Percentiles rank a stretch among this genome's conserved stretches.
phyloP scores from a whole-genome alignment of 768 basidiomycete species.

The Mycena capillaripes region DNA sequence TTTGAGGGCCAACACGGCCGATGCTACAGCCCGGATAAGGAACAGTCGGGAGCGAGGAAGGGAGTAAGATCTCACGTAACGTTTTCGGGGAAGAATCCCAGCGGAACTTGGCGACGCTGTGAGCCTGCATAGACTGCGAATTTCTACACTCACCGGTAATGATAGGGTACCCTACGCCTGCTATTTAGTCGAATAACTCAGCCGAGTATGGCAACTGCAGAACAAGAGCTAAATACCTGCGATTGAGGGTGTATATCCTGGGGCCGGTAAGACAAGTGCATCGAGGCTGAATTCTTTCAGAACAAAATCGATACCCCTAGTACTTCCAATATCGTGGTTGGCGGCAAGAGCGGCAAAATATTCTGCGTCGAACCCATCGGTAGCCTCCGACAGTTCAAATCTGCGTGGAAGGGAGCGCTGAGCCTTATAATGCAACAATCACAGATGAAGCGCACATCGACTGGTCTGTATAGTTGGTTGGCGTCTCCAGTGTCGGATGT shows the following conservation, averaged over 20 bases:
- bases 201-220: constrained; percentile 9
- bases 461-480: constrained; percentile 53
- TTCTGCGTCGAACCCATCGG: constrained; percentile 56
- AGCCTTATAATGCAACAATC: neutral
- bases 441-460: constrained; percentile 45
- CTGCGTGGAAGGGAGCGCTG: constrained; percentile 35
- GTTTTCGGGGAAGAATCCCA: constrained; percentile 69
- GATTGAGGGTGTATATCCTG: constrained; percentile 53
- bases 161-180: constrained; percentile 76
- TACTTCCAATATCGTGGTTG: constrained; percentile 61
- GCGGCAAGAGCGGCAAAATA: constrained; percentile 60
- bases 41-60: neutral
- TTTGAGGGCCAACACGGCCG: constrained; percentile 51
- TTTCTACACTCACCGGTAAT: constrained; percentile 60
- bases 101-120: constrained; percentile 57
- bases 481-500: constrained; percentile 64
- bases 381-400: constrained; percentile 53
- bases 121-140: neutral
- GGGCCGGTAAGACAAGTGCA: constrained; percentile 64
- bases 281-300: constrained; percentile 61
- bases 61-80: constrained; percentile 41
- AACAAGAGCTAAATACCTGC: constrained; percentile 45
- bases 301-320: constrained; percentile 66
- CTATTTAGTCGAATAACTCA: constrained; percentile 40
- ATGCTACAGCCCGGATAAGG: constrained; percentile 29